A percentile compares a stretch with the other conserved stretches of the same genome.
phyloP scores from a whole-genome alignment of 2,329 filamentous ascomycete species.

The Pseudogymnoascus sp. region DNA sequence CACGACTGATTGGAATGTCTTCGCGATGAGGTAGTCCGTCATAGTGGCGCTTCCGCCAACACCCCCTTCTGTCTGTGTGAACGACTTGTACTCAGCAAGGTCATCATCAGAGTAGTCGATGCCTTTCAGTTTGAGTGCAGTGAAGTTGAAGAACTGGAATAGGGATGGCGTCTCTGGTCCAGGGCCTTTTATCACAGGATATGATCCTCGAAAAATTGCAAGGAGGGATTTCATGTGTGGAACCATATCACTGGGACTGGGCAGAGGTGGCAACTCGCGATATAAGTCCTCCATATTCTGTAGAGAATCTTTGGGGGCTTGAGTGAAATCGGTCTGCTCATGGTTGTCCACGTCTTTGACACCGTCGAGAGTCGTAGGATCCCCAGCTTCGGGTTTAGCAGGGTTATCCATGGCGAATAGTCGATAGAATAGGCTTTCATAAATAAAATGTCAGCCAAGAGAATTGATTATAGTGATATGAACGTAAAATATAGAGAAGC shows the following conservation, averaged over 20 bases:
- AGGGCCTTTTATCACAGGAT: too few relatives aligned
- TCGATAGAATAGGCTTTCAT: neutral
- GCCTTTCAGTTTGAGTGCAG: neutral
- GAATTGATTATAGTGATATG: neutral
- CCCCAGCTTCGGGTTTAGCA: neutral
- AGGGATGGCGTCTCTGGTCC: neutral
- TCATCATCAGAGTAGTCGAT: neutral
- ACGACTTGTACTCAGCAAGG: neutral
- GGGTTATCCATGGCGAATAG: neutral
- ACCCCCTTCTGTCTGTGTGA: neutral
- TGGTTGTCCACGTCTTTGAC: neutral
- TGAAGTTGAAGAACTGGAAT: neutral
- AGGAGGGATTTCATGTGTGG: neutral
- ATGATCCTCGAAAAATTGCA: neutral
- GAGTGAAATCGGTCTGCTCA: neutral
- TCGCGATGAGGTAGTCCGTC: neutral
- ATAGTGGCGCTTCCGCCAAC: neutral
- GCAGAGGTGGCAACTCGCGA: neutral
- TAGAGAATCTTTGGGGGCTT: neutral
- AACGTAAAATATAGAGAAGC: neutral
- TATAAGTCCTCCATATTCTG: too few relatives aligned
- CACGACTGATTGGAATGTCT: neutral
- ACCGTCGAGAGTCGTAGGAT: neutral
- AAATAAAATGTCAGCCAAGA: neutral
- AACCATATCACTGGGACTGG: neutral